Conservation (phyloP, 2,329 filamentous ascomycete genomes). For the Alternaria rosae region DNA sequence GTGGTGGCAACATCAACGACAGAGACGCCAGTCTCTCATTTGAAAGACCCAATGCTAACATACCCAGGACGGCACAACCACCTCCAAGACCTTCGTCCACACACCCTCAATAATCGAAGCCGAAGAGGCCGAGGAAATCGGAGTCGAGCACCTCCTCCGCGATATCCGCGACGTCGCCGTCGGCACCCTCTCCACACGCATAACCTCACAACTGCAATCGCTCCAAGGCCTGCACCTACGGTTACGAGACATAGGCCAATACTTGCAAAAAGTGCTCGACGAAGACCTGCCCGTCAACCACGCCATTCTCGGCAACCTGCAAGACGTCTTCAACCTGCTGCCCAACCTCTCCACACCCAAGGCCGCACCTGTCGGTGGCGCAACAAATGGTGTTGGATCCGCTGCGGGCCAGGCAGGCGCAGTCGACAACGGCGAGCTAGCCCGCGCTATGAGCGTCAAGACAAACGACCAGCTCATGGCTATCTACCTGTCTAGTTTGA, state of each 20-base stretch:
- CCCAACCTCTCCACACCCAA: slow-evolving; percentile 90
- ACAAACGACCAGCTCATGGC: slow-evolving; percentile 99
- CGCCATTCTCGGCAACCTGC: slow-evolving; percentile 95
- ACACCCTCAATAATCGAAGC: slow-evolving; percentile 98
- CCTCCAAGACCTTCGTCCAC: slow-evolving; percentile 96
- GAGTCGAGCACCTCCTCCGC: slow-evolving; percentile 94
- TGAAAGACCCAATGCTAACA: neutral
- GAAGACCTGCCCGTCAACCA: slow-evolving; percentile 95
- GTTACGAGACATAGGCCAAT: slow-evolving; percentile 92
- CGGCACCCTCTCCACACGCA: slow-evolving; percentile 92
- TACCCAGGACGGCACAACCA: slow-evolving; percentile 89
- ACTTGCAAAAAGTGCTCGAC: slow-evolving; percentile 94
- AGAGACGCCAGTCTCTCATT: neutral
- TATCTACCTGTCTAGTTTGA: slow-evolving; percentile 96
- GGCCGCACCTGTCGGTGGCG: slow-evolving; percentile 60
- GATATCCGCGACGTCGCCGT: slow-evolving; percentile 98
- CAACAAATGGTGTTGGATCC: slow-evolving; percentile 58
- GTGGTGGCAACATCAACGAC: neutral
- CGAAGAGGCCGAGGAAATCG: slow-evolving; percentile 98
- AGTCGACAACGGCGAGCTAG: slow-evolving; percentile 79
- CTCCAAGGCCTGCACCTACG: slow-evolving; percentile 94
- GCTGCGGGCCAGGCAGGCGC: slow-evolving; percentile 54
- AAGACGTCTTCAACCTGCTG: slow-evolving; percentile 98
- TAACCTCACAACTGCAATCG: slow-evolving; percentile 97
- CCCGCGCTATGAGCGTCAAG: slow-evolving; percentile 98